A percentile compares a stretch with the other conserved stretches of the same genome.
Conservation (phyloP, 2,329 filamentous ascomycete species). For the Pleomassaria siparia region DNA sequence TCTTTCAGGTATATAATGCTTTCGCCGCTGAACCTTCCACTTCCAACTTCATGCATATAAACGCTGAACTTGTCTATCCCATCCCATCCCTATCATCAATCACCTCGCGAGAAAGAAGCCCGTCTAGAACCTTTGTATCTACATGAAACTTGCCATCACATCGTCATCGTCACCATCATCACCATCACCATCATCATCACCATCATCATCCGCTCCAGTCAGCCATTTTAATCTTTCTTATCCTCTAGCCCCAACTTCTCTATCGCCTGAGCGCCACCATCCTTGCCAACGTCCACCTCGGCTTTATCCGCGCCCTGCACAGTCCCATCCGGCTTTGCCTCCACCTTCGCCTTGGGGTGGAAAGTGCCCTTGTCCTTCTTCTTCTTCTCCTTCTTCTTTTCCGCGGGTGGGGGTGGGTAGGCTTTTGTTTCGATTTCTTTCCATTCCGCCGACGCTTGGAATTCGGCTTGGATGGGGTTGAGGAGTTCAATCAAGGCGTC, state of each 20-base stretch:
- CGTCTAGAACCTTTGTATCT: neutral
- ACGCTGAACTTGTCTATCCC: constrained; percentile 1
- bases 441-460: constrained; percentile 73
- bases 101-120: neutral
- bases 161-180: neutral
- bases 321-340: constrained; percentile 49
- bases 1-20: neutral
- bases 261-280: constrained; percentile 36
- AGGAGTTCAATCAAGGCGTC: constrained; percentile 73
- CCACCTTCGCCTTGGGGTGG: constrained; percentile 55
- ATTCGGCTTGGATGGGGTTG: constrained; percentile 75
- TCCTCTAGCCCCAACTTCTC: constrained; percentile 36
- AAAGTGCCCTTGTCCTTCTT: constrained; percentile 74
- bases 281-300: constrained; percentile 45
- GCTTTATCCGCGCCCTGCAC: constrained; percentile 47
- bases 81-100: neutral
- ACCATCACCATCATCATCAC: neutral
- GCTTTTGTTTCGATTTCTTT: constrained; percentile 74
- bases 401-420: constrained; percentile 70
- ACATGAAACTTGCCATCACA: neutral
- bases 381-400: constrained; percentile 67
- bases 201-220: no score
- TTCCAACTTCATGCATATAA: neutral
- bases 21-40: neutral
- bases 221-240: constrained; percentile 16